phyloP scores from a whole-genome alignment of 176 grass and related monocot species.

The Neostapfia colusana region DNA sequence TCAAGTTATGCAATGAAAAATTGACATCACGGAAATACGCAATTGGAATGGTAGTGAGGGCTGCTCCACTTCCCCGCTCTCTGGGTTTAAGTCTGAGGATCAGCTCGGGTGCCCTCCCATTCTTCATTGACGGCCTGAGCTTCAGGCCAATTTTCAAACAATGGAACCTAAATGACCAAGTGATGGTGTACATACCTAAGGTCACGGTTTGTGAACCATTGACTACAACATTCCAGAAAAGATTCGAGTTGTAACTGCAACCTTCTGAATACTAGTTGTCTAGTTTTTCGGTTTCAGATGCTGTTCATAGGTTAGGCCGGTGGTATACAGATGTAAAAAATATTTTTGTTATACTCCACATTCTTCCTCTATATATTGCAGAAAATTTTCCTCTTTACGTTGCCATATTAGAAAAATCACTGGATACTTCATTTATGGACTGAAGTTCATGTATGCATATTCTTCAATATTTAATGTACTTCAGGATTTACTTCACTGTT shows the following conservation, averaged over 20 bases:
- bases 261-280: slow-evolving; percentile 31
- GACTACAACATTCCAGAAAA: slow-evolving; percentile 23
- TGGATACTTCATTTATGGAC: slow-evolving; percentile 16
- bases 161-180: slow-evolving; percentile 31
- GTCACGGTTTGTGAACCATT: not conserved
- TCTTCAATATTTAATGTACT: not conserved
- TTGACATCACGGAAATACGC: not conserved
- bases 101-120: not conserved
- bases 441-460: not conserved
- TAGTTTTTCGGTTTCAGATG: slow-evolving; percentile 35
- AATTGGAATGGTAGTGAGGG: not conserved
- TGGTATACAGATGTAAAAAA: slow-evolving; percentile 47
- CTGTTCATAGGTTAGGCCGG: slow-evolving; percentile 39
- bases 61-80: not conserved
- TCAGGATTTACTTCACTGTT: not conserved
- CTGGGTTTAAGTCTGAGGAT: not conserved
- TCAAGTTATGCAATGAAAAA: slow-evolving; percentile 33
- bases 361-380: slow-evolving; percentile 6
- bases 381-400: not conserved
- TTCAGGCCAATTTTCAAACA: not conserved
- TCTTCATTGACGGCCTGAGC: not conserved
- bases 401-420: slow-evolving; percentile 14
- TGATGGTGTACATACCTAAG: slow-evolving; percentile 47
- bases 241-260: slow-evolving; percentile 39
- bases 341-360: not conserved